Conservation (phyloP, 2,329 filamentous ascomycete genomes). For the Aspergillus niger region DNA sequence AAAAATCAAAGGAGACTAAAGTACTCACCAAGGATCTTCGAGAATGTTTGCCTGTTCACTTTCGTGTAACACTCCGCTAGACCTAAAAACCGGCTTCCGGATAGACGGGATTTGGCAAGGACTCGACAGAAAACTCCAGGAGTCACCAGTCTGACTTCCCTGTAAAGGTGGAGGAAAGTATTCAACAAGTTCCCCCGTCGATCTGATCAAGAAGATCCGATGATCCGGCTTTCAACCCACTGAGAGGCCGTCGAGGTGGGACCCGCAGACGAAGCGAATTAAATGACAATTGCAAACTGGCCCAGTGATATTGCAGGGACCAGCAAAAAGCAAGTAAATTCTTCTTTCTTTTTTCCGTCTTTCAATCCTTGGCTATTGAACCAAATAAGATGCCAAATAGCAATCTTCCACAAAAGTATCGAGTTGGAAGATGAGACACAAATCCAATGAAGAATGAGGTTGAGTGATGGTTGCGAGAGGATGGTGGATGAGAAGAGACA, state of each 20-base stretch:
- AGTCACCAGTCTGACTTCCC: slow-evolving; percentile 9
- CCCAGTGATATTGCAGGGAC: slow-evolving; percentile 25
- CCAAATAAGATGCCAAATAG: slow-evolving; percentile 8
- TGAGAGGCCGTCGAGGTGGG: neutral
- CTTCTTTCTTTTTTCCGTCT: neutral
- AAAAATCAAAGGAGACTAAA: slow-evolving; percentile 9
- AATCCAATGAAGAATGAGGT: neutral
- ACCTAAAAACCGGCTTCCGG: slow-evolving; percentile 30
- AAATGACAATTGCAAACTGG: slow-evolving; percentile 32
- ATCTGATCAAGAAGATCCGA: slow-evolving; percentile 12
- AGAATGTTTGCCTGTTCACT: slow-evolving; percentile 35
- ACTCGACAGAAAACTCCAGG: slow-evolving; percentile 23
- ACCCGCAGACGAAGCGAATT: slow-evolving; percentile 18
- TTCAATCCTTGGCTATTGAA: neutral
- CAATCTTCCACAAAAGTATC: slow-evolving; percentile 28
- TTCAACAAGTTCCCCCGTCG: slow-evolving; percentile 9
- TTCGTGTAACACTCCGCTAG: slow-evolving; percentile 37
- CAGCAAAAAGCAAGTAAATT: slow-evolving; percentile 1
- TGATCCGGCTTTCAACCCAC: slow-evolving; percentile 2
- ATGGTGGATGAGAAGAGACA: neutral
- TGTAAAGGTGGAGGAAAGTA: slow-evolving; percentile 6
- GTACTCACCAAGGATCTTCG: slow-evolving; percentile 34
- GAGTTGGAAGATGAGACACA: neutral
- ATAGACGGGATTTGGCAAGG: slow-evolving; percentile 23
- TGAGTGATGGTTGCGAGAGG: neutral